Base-by-base conservation (phyloP, 2,329 filamentous ascomycete species). In the Colletotrichum eremochloae region DNA sequence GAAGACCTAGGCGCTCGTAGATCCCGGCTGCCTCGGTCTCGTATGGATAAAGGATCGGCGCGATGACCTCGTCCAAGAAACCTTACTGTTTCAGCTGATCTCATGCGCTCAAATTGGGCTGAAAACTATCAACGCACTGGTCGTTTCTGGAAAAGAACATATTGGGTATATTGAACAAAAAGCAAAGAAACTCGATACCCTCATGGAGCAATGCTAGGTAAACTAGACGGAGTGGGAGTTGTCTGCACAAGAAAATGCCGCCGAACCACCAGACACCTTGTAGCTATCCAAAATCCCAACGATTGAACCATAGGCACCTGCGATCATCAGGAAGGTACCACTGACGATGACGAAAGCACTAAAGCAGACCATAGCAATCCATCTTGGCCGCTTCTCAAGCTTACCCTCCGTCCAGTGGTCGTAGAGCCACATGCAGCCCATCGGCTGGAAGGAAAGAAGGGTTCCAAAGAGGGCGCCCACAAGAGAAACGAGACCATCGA, bases 291-390 rank as follows among this genome's bases (percentile, higher is more conserved):
- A 79, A 44, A 85, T 84, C 4, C 75, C 78, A 9, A 83, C 76
- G 7, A 86, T 76, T 0, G 83, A 83, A 0, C 83, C 84, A 61
- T 86, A 86, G 0, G 84, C 85, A 1, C 84, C 84, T 5, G 78
- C 82, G 57, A 86, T 75, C 78, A 82, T 85, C 11, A 85, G 72
- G 69, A 86, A 86, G 0, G 75, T 78, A 3, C 84, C 83, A 2
- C 76, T 69, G 1, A 81, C 70, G 31, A 85, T 76, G 7, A 85
- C 77, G 20, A 72, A 72, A 15, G 64, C 48, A 7, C 70, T 72
- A 57, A 82, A 82, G 8, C 76, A 67, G 29, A 75, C 74, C 69
- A 75, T 78, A 38, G 57, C 72, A 18, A 70, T 70, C 70, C 70
- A 72, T 9, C 60, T 62, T 7, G 70, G 70, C 14, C 50, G 63